These are phyloP conservation scores for Sporobolomyces phaffii DNA, from an alignment of 768 basidiomycete species.

Conservation along the genomic window DNA sequence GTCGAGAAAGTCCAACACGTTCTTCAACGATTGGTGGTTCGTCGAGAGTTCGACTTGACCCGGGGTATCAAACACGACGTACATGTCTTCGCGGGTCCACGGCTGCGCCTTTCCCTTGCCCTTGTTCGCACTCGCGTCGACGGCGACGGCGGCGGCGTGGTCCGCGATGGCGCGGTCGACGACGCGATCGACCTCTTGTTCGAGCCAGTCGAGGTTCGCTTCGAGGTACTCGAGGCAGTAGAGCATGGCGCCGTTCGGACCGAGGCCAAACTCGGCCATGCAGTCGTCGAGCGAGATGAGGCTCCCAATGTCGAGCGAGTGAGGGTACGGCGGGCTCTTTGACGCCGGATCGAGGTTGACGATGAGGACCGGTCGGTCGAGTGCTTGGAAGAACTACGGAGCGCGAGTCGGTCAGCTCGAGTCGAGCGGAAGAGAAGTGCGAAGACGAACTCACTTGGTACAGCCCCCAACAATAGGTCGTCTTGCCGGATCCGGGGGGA, in stretches of 20 bases:
- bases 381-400: constrained; percentile 74
- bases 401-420: too few species aligned
- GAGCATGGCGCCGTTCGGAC: constrained; percentile 92
- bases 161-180: constrained; percentile 58
- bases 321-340: constrained; percentile 81
- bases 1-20: constrained; percentile 63
- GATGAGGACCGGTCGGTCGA: constrained; percentile 75
- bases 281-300: constrained; percentile 81
- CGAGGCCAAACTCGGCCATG: constrained; percentile 75
- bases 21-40: constrained; percentile 82
- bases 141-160: constrained; percentile 46
- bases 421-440: too few species aligned
- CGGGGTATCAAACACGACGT: constrained; percentile 89
- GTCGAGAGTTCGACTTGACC: constrained; percentile 98
- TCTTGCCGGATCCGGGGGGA: constrained; percentile 50
- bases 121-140: too few species aligned
- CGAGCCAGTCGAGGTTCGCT: constrained; percentile 71
- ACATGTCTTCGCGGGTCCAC: constrained; percentile 63
- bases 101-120: constrained; percentile 47
- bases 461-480: constrained; percentile 51
- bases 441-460: constrained; percentile 46
- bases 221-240: constrained; percentile 97
- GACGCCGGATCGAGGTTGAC: constrained; percentile 97
- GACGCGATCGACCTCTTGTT: constrained; percentile 38
- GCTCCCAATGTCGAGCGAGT: constrained; percentile 72